These are phyloP conservation scores for Hericium alpestre DNA, from an alignment of 768 basidiomycete species.

Conservation along the genomic window DNA sequence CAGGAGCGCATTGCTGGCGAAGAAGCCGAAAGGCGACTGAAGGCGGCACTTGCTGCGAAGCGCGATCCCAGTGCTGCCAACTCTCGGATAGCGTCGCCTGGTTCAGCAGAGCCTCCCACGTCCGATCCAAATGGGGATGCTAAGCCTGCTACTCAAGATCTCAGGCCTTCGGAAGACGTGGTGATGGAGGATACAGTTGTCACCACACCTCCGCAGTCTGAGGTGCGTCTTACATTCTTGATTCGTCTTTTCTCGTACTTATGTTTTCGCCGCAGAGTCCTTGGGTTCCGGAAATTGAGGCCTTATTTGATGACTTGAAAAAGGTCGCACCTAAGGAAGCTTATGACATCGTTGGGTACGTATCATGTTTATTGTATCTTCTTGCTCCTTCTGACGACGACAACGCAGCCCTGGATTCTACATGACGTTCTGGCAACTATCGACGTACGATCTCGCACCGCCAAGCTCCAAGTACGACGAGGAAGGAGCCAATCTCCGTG, in stretches of 20 bases:
- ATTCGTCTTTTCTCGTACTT: slow-evolving; percentile 5
- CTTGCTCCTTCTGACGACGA: not conserved
- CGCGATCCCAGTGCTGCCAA: slow-evolving; percentile 47
- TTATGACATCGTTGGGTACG: slow-evolving; percentile 64
- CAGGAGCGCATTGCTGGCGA: slow-evolving; percentile 60
- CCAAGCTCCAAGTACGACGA: slow-evolving; percentile 73
- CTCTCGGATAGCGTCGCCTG: slow-evolving; percentile 60
- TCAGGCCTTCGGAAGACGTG: slow-evolving; percentile 25
- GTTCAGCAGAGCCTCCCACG: slow-evolving; percentile 17
- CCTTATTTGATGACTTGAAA: slow-evolving; percentile 67
- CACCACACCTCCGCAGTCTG: slow-evolving; percentile 18
- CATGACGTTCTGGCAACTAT: slow-evolving; percentile 93
- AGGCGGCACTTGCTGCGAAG: slow-evolving; percentile 70
- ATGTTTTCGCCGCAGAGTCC: slow-evolving; percentile 35
- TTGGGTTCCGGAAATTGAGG: slow-evolving; percentile 69
- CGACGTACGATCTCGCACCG: slow-evolving; percentile 78
- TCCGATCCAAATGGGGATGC: not conserved
- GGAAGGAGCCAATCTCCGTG: slow-evolving; percentile 50
- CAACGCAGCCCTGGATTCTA: slow-evolving; percentile 76
- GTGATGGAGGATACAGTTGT: slow-evolving; percentile 44
- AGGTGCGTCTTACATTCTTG: slow-evolving; percentile 21
- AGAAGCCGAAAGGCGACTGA: slow-evolving; percentile 72
- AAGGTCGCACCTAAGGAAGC: slow-evolving; percentile 59
- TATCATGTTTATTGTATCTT: not conserved
- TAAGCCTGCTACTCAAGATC: slow-evolving; percentile 4